Evolutionary conservation across 2,329 filamentous ascomycete genomes (phyloP).

Genomic region (Stylonectria norvegica): DNA sequence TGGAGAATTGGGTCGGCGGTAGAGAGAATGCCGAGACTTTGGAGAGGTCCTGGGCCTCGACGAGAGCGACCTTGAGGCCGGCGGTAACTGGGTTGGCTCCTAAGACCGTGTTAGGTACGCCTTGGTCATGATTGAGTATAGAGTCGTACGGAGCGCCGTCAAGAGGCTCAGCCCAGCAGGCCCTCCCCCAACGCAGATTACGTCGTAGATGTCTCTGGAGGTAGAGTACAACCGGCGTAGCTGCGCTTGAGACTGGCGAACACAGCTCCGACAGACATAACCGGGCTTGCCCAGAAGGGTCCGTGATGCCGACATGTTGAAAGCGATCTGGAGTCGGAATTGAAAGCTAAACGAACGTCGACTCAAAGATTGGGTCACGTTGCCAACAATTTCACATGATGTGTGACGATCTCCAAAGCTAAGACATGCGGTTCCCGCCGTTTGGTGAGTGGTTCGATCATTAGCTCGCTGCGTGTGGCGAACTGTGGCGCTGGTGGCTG

Average conservation of each 20-base stretch:
- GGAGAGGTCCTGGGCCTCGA: slow-evolving; percentile 83
- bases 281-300: slow-evolving; percentile 26
- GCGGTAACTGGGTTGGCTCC: slow-evolving; percentile 73
- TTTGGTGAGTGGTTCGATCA: slow-evolving; percentile 28
- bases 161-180: slow-evolving; percentile 83
- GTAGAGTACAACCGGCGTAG: slow-evolving; percentile 42
- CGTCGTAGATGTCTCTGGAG: slow-evolving; percentile 78
- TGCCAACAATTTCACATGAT: slow-evolving; percentile 6
- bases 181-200: slow-evolving; percentile 86
- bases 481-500: slow-evolving; percentile 15
- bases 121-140: background rate
- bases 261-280: slow-evolving; percentile 48
- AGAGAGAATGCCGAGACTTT: slow-evolving; percentile 66
- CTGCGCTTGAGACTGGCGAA: slow-evolving; percentile 35
- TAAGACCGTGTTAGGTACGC: slow-evolving; percentile 33
- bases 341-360: slow-evolving; percentile 1
- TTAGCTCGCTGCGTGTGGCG: slow-evolving; percentile 7
- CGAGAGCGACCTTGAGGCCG: slow-evolving; percentile 76
- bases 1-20: slow-evolving; percentile 71
- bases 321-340: slow-evolving; percentile 4
- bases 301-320: slow-evolving; percentile 27
- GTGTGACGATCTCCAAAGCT: slow-evolving; percentile 6
- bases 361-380: slow-evolving; percentile 9
- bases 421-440: too few species aligned
- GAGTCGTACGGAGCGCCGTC: slow-evolving; percentile 63